A percentile compares a stretch with the other conserved stretches of the same genome.
phyloP scores from a whole-genome alignment of 495 filamentous ascomycete species.

The Penicillium pancosmium region DNA sequence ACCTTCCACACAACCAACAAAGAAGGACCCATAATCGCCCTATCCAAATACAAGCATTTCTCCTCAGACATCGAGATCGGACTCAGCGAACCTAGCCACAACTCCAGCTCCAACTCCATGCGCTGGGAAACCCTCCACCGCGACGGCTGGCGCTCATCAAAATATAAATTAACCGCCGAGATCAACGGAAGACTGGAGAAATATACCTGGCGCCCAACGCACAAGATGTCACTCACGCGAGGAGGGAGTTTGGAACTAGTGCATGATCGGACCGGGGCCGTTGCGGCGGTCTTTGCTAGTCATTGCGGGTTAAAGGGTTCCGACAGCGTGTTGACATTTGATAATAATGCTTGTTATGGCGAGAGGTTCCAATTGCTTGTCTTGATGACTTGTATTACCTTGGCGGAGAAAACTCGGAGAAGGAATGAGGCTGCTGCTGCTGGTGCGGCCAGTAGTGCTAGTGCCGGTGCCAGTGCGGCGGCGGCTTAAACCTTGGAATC shows the following conservation, averaged over 20 bases:
- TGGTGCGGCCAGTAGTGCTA: constrained; percentile 9
- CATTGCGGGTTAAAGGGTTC: constrained; percentile 15
- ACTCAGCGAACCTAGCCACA: constrained; percentile 29
- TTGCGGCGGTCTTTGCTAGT: constrained; percentile 35
- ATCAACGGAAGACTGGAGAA: constrained; percentile 10
- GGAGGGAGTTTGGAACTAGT: constrained; percentile 34
- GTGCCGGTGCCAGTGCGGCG: constrained; percentile 9
- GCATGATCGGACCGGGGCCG: constrained; percentile 14
- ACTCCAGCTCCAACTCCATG: constrained; percentile 5
- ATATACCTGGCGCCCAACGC: constrained; percentile 41
- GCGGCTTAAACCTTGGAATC: neutral
- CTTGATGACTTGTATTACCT: constrained; percentile 26
- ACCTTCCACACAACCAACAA: constrained; percentile 35
- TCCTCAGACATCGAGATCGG: constrained; percentile 36
- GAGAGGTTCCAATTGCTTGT: constrained; percentile 22
- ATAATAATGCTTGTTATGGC: constrained; percentile 22
- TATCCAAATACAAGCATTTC: constrained; percentile 40
- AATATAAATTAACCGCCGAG: constrained; percentile 33
- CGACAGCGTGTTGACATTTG: constrained; percentile 18
- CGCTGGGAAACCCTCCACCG: constrained; percentile 32
- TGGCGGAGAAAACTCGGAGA: constrained; percentile 24
- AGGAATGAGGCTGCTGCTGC: neutral
- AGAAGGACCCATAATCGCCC: constrained; percentile 28
- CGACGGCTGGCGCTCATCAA: constrained; percentile 19
- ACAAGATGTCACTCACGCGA: constrained; percentile 25